A percentile compares a stretch with the other conserved stretches of the same genome.
Evolutionary conservation across 2,329 filamentous ascomycete genomes (phyloP).

Genomic region (Colletotrichum coccodes): DNA sequence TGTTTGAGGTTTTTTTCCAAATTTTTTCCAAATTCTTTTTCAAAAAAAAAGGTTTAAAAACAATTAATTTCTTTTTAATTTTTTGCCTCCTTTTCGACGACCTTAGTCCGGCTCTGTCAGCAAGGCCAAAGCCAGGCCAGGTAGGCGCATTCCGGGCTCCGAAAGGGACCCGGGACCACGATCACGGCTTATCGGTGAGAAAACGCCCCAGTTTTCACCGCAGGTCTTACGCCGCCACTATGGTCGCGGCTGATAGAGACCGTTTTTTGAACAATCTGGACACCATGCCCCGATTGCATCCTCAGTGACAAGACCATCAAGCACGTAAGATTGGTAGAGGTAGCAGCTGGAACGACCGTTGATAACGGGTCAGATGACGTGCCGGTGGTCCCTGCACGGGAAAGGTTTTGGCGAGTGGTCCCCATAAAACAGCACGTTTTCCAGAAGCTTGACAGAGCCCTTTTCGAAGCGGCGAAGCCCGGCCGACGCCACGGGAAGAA

Average conservation of each 20-base stretch:
- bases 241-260: neutral
- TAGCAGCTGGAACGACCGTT: neutral
- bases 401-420: neutral
- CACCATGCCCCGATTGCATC: too few species aligned
- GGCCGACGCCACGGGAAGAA: constrained; percentile 4
- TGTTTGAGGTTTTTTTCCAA: neutral
- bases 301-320: neutral
- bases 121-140: neutral
- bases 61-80: neutral
- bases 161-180: neutral
- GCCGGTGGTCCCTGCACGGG: constrained; percentile 7
- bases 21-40: too few species aligned
- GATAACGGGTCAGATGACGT: constrained; percentile 19
- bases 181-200: neutral
- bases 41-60: too few species aligned
- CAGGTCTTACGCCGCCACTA: neutral
- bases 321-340: neutral
- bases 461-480: constrained; percentile 16
- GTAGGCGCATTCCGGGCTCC: neutral
- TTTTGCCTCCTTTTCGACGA: neutral
- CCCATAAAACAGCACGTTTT: constrained; percentile 27
- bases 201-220: neutral
- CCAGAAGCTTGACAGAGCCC: constrained; percentile 22
- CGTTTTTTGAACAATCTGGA: neutral
- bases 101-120: constrained; percentile 7